Evolutionary conservation across 1,284 basidiomycete species (phyloP).

Genomic region (Coniophora puteana): DNA sequence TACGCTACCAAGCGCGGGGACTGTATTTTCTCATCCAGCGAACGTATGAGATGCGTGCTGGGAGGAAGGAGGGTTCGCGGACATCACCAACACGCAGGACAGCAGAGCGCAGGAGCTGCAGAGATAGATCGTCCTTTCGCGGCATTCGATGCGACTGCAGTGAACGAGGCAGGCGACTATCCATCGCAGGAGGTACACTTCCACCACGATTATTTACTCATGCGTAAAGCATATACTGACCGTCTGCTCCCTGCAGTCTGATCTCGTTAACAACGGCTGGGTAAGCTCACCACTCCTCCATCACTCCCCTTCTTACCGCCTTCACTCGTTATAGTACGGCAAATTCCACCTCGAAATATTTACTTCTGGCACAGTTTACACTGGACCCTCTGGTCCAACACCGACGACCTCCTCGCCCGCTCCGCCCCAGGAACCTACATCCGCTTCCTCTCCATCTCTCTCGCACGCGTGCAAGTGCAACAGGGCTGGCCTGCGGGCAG

Average conservation of each 20-base stretch:
- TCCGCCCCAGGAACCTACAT: conserved; percentile 42
- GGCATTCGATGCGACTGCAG: conserved; percentile 55
- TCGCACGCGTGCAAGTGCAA: conserved; percentile 37
- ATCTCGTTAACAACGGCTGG: conserved; percentile 58
- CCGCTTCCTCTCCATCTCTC: conserved; percentile 44
- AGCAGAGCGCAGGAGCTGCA: conserved; percentile 52
- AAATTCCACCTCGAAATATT: conserved; percentile 64
- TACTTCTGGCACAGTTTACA: conserved; percentile 59
- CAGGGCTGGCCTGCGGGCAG: conserved; percentile 12
- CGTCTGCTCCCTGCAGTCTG: conserved; percentile 36
- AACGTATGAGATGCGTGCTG: conserved; percentile 46
- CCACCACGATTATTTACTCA: not conserved
- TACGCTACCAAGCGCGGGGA: conserved; percentile 17
- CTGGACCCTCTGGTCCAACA: conserved; percentile 61
- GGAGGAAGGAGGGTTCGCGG: conserved; percentile 48
- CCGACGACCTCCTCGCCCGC: conserved; percentile 47
- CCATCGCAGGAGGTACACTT: conserved; percentile 53
- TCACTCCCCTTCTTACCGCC: not conserved
- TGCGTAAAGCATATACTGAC: not conserved
- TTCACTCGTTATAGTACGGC: conserved; percentile 29
- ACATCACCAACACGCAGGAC: conserved; percentile 49
- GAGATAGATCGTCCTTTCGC: conserved; percentile 50
- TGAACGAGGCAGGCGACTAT: conserved; percentile 54
- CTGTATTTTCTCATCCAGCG: conserved; percentile 33
- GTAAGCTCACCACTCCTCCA: conserved; percentile 28